Base-by-base conservation (phyloP, 2,329 filamentous ascomycete species). In the Bertia moriformis region DNA sequence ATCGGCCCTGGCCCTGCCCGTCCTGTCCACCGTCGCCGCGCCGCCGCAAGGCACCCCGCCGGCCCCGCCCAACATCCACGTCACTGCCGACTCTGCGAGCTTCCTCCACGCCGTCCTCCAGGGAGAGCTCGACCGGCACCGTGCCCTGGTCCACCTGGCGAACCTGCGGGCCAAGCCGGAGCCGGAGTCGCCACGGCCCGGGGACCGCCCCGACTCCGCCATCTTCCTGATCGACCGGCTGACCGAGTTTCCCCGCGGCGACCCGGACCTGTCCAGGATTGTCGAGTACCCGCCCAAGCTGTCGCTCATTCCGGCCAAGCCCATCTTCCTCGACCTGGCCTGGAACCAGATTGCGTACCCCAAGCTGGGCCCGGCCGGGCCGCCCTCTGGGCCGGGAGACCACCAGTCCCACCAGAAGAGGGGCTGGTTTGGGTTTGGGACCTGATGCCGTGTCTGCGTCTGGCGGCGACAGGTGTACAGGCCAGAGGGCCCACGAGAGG, bases 311-410 rank as follows among this genome's bases (percentile, higher is more conserved):
- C 87, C 91, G 0, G 81, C 94, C 39, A 98, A 98, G 65, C 91
- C 91, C 19, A 69, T 96, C 20, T 96, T 96, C 67, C 74, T 96
- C 42, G 91, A 98, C 53, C 80, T 94, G 4, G 91, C 91, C 7
- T 98, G 86, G 83, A 96, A 96, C 56, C 96, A 95, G 55, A 87
- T 98, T 44, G 77, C 86, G 37, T 98, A 98, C 53, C 87, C 88
- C 0, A 75, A 75, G 48, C 48, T n/a, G n/a, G n/a, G n/a, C n/a
- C n/a, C 58, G 20, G 52, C 55, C 4, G 40, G 33, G 39, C 40
- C 10, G 42, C 42, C 38, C 44, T 38, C 17, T 41, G 38, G 24
- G 47, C 46, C 4, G 45, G 48, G 18, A 20, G 50, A 62, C 40
- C 58, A 61, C 38, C 57, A 66, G 47, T 61, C 66, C 46, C 64